Percentiles rank a stretch among this genome's conserved stretches.
phyloP scores from a whole-genome alignment of 495 filamentous ascomycete genomes.

The Xanthoparmelia taractica region DNA sequence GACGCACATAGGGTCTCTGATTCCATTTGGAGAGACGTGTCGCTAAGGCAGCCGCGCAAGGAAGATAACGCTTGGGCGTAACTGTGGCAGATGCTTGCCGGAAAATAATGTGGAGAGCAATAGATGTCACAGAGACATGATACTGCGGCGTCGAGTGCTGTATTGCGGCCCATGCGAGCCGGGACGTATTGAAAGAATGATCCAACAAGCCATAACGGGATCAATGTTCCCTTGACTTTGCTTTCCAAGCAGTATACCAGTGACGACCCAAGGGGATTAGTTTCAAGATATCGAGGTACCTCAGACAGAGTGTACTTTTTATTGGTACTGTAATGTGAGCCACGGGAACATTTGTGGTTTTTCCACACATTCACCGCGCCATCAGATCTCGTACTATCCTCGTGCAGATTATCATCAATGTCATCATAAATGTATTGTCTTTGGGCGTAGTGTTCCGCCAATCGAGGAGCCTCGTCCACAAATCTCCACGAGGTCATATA shows the following conservation, averaged over 20 bases:
- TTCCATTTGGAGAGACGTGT: not conserved
- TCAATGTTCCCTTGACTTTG: slow-evolving; percentile 6
- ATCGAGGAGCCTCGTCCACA: slow-evolving; percentile 6
- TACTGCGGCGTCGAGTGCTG: slow-evolving; percentile 6
- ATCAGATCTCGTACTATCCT: not conserved
- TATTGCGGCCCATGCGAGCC: slow-evolving; percentile 8
- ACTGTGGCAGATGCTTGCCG: not conserved
- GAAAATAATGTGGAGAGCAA: not conserved
- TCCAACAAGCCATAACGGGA: slow-evolving; percentile 6
- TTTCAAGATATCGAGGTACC: slow-evolving; percentile 10
- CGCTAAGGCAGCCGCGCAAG: slow-evolving; percentile 1
- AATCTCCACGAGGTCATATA: slow-evolving; percentile 6
- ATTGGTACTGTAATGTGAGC: not conserved
- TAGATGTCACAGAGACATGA: slow-evolving; percentile 12
- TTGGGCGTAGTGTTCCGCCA: not conserved
- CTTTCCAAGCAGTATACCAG: slow-evolving; percentile 7
- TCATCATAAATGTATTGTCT: slow-evolving; percentile 8
- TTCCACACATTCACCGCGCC: slow-evolving; percentile 3
- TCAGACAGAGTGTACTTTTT: not conserved
- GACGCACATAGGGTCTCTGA: slow-evolving; percentile 12
- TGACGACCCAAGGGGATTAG: slow-evolving; percentile 4
- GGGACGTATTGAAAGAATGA: slow-evolving; percentile 11
- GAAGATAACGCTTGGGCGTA: slow-evolving; percentile 9
- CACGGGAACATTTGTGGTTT: not conserved
- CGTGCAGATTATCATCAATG: not conserved